Conservation (phyloP, 1,284 basidiomycete genomes). For the Moniliella sp. region DNA sequence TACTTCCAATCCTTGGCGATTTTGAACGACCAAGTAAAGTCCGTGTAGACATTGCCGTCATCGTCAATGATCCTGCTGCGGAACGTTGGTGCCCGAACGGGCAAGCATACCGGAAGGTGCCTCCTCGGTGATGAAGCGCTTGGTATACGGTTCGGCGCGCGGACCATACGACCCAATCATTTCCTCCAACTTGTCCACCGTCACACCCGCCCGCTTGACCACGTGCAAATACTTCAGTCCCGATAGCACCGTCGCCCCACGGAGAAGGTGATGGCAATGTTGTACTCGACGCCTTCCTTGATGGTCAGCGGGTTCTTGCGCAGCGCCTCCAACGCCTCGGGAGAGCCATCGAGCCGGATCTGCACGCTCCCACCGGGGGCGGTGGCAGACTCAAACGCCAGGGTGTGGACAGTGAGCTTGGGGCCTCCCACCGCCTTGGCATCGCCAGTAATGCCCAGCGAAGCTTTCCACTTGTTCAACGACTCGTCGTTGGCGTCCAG, state of each 20-base stretch:
- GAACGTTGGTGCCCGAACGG: constrained; percentile 51
- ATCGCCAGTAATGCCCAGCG: constrained; percentile 53
- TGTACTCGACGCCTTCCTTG: constrained; percentile 44
- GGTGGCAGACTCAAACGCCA: background rate
- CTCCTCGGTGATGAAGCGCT: constrained; percentile 35
- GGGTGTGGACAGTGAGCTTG: background rate
- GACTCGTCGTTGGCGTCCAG: constrained; percentile 68
- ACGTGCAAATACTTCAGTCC: constrained; percentile 57
- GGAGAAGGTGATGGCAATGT: constrained; percentile 61
- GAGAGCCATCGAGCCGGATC: too few species aligned
- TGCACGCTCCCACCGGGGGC: constrained; percentile 7
- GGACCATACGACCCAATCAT: constrained; percentile 67
- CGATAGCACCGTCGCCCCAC: constrained; percentile 60
- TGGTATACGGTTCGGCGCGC: constrained; percentile 29
- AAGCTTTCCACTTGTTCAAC: constrained; percentile 61
- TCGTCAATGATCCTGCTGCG: constrained; percentile 53
- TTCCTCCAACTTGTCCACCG: constrained; percentile 66
- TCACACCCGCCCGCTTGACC: constrained; percentile 51
- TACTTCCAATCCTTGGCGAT: constrained; percentile 22
- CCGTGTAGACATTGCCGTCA: constrained; percentile 44
- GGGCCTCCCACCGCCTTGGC: constrained; percentile 14
- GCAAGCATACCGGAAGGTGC: constrained; percentile 48
- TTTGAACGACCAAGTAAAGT: constrained; percentile 40
- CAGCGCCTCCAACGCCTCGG: constrained; percentile 35
- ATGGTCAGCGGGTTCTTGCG: constrained; percentile 44